phyloP scores from a whole-genome alignment of 345 rosid genomes.

The Physaria fendleri region DNA sequence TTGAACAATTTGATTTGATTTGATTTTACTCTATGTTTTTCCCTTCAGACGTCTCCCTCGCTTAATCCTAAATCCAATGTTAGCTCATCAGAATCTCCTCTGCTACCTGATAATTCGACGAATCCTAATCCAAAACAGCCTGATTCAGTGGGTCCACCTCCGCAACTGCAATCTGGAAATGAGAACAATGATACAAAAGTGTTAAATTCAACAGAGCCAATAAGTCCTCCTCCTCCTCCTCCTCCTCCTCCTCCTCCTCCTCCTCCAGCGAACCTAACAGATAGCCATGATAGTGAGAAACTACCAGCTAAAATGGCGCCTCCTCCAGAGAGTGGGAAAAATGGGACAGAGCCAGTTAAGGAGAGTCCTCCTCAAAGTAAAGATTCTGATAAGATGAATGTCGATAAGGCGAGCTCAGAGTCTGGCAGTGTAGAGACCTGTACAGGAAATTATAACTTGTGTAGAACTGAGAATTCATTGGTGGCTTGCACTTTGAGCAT shows the following conservation, averaged over 20 bases:
- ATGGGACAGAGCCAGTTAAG: neutral
- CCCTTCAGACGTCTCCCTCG: slow-evolving; percentile 39
- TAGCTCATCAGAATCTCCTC: slow-evolving; percentile 19
- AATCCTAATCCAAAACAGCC: slow-evolving; percentile 21
- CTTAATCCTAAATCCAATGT: slow-evolving; percentile 22
- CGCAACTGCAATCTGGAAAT: slow-evolving; percentile 5
- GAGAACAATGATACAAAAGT: slow-evolving; percentile 18
- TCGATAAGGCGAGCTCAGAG: slow-evolving; percentile 27
- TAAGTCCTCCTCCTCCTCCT: slow-evolving; percentile 33
- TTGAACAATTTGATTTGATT: slow-evolving; percentile 11
- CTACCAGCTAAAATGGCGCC: slow-evolving; percentile 5
- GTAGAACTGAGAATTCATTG: slow-evolving; percentile 31
- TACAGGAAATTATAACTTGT: slow-evolving; percentile 34
- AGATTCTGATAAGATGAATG: slow-evolving; percentile 18
- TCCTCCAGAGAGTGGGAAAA: slow-evolving; percentile 25
- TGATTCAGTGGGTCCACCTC: slow-evolving; percentile 21
- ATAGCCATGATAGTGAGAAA: slow-evolving; percentile 12
- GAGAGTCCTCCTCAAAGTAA: slow-evolving; percentile 4
- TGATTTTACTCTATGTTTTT: slow-evolving; percentile 10
- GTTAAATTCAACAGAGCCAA: slow-evolving; percentile 12
- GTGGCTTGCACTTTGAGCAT: slow-evolving; percentile 51
- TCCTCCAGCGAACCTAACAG: slow-evolving; percentile 23
- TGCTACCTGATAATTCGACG: slow-evolving; percentile 17
- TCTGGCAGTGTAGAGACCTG: slow-evolving; percentile 37
- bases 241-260: too few species aligned